These are phyloP conservation scores for Effrenium voratum DNA, from an alignment of 73 alveolate species.

Conservation along the genomic window DNA sequence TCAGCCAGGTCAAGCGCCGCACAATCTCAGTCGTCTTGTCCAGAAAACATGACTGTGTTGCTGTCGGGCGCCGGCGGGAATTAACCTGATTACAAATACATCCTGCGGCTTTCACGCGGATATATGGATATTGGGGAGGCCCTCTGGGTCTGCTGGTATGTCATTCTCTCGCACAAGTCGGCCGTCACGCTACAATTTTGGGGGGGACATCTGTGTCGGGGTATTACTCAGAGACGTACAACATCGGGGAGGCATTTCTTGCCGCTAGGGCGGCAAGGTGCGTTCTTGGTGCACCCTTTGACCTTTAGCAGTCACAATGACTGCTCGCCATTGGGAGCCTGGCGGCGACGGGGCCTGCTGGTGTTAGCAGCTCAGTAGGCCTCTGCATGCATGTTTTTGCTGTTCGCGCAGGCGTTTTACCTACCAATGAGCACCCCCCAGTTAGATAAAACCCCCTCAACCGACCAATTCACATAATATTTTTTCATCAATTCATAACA, in stretches of 20 bases:
- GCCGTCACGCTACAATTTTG: neutral
- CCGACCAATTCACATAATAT: no score
- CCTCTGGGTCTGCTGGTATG: neutral
- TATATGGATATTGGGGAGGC: neutral
- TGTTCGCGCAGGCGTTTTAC: neutral
- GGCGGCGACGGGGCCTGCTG: slow-evolving; percentile 14
- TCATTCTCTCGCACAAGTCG: neutral
- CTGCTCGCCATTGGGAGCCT: neutral
- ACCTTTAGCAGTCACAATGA: neutral
- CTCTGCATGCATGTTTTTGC: neutral
- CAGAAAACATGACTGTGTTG: no score
- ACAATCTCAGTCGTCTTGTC: no score
- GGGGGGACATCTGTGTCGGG: neutral
- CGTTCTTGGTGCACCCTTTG: neutral
- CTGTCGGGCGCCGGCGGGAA: slow-evolving; percentile 27
- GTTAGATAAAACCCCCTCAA: no score
- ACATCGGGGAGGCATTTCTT: neutral
- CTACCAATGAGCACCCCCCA: no score
- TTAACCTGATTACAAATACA: neutral
- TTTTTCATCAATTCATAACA: no score
- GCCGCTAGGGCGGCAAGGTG: neutral
- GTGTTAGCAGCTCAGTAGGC: neutral
- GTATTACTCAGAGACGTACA: no score
- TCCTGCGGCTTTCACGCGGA: neutral
- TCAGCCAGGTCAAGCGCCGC: neutral